These are phyloP conservation scores for Hibiscus trionum DNA, from an alignment of 345 rosid genomes.

Conservation along the genomic window DNA sequence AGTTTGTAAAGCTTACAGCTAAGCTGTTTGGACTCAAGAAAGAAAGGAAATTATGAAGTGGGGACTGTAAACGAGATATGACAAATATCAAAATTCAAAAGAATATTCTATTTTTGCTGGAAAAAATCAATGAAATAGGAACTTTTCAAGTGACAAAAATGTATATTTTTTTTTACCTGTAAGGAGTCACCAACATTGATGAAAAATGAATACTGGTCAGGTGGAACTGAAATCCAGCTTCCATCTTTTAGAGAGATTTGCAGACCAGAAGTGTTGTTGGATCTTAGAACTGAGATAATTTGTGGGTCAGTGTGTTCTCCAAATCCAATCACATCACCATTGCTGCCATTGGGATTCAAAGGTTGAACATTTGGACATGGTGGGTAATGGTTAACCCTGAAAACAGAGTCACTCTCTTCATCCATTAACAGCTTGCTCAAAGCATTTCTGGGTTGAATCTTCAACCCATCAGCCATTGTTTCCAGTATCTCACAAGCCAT, in stretches of 20 bases:
- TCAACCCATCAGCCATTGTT: slow-evolving; percentile 65
- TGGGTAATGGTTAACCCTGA: neutral
- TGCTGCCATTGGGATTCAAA: neutral
- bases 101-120: no score
- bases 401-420: neutral
- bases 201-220: slow-evolving; percentile 68
- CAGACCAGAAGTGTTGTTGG: slow-evolving; percentile 79
- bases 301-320: slow-evolving; percentile 97
- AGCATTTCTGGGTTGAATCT: slow-evolving; percentile 44
- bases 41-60: no score
- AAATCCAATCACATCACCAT: slow-evolving; percentile 44
- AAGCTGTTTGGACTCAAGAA: no score
- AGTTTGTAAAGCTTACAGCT: no score
- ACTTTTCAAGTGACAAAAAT: neutral
- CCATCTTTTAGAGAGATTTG: slow-evolving; percentile 61
- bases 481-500: slow-evolving; percentile 68
- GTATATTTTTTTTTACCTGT: slow-evolving; percentile 37
- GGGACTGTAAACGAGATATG: no score
- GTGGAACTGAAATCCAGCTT: slow-evolving; percentile 70
- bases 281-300: slow-evolving; percentile 65
- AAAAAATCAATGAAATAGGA: neutral
- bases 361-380: neutral
- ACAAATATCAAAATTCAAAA: no score
- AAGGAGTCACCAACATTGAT: slow-evolving; percentile 80
- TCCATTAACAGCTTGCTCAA: slow-evolving; percentile 64